A percentile compares a stretch with the other conserved stretches of the same genome.
Evolutionary conservation across 352 stramenopile genomes (phyloP).

Genomic region (Phytophthora hybrid): DNA sequence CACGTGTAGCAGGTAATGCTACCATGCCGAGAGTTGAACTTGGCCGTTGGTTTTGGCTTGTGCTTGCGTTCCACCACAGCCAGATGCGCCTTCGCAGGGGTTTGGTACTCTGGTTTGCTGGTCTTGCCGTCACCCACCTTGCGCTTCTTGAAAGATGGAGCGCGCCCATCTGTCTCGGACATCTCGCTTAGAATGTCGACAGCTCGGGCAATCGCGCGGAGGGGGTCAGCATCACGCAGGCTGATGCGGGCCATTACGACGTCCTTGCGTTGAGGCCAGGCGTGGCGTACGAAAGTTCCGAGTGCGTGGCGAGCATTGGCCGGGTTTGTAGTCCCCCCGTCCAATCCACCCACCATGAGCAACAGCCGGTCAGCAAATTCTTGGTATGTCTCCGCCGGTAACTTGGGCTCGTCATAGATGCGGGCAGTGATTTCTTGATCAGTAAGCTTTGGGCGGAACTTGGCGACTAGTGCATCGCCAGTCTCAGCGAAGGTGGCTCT

Average conservation of each 20-base stretch:
- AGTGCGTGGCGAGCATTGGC: background rate
- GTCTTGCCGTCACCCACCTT: background rate
- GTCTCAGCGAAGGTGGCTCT: background rate
- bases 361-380: background rate
- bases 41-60: background rate
- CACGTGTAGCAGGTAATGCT: background rate
- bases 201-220: background rate
- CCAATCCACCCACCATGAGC: background rate
- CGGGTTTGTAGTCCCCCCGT: background rate
- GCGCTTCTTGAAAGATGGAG: background rate
- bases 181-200: background rate
- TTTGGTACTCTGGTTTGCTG: background rate
- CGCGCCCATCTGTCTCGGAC: background rate
- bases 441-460: background rate
- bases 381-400: background rate
- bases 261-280: background rate
- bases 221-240: background rate
- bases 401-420: background rate
- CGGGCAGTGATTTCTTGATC: background rate
- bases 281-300: background rate
- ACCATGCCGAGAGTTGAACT: background rate
- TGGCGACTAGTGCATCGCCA: background rate
- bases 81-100: background rate
- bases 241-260: background rate
- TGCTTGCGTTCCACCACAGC: background rate